Evolutionary conservation across 768 basidiomycete genomes (phyloP).

Genomic region (Lactifluus echinatus): DNA sequence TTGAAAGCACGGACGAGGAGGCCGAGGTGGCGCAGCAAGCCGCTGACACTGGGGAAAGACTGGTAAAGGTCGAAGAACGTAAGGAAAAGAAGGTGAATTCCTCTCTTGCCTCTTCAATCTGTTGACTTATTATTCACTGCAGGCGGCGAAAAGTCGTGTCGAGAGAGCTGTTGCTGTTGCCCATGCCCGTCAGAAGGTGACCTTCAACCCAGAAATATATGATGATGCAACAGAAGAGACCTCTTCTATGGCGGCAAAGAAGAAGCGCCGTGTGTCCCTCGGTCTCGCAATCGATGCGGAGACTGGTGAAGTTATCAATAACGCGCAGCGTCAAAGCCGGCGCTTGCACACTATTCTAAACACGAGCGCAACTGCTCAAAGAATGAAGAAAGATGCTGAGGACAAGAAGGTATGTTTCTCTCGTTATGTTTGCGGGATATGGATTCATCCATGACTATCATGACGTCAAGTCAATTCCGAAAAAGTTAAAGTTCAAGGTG

Average conservation of each 20-base stretch:
- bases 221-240: conserved; percentile 23
- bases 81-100: conserved; percentile 38
- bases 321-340: conserved; percentile 44
- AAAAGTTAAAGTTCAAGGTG: conserved; percentile 46
- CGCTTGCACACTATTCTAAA: conserved; percentile 64
- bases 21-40: conserved; percentile 37
- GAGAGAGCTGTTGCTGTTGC: conserved; percentile 60
- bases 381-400: conserved; percentile 56
- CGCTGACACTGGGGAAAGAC: conserved; percentile 46
- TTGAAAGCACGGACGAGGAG: conserved; percentile 76
- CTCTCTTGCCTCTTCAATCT: neutral
- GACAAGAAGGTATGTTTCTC: conserved; percentile 44
- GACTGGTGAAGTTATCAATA: conserved; percentile 48
- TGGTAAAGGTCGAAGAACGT: conserved; percentile 53
- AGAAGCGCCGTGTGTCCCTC: conserved; percentile 45
- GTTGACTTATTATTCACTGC: neutral
- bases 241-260: conserved; percentile 24
- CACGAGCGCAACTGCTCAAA: conserved; percentile 54
- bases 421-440: neutral
- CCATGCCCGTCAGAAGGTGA: conserved; percentile 55
- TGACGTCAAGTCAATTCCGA: conserved; percentile 36
- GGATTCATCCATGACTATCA: conserved; percentile 14
- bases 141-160: conserved; percentile 48
- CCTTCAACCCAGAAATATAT: conserved; percentile 51
- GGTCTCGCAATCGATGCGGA: conserved; percentile 49